phyloP scores from a whole-genome alignment of 345 rosid genomes.

The Trapa bicornis region DNA sequence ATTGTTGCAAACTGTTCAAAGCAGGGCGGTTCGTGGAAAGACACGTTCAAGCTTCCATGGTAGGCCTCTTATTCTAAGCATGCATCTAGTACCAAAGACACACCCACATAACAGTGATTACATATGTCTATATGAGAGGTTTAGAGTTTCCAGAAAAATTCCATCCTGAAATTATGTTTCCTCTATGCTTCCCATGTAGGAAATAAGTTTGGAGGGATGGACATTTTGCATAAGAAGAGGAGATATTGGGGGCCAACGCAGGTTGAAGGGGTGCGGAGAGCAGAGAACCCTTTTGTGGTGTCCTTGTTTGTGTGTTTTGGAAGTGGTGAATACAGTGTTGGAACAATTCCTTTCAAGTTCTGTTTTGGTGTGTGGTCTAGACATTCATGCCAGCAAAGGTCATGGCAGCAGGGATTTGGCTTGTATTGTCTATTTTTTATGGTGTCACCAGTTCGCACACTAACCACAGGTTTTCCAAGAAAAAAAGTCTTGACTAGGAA shows the following conservation, averaged over 20 bases:
- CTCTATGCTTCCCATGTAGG: neutral
- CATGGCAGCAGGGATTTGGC: no score
- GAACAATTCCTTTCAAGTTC: no score
- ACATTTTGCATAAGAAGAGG: neutral
- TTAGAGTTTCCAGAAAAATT: neutral
- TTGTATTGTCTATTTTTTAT: no score
- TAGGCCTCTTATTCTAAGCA: slow-evolving; percentile 16
- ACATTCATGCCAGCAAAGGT: no score
- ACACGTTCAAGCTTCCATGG: slow-evolving; percentile 93
- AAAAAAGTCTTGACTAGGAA: no score
- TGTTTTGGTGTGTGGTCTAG: no score
- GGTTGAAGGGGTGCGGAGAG: neutral
- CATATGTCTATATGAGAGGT: no score
- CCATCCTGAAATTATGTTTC: neutral
- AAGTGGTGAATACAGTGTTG: no score
- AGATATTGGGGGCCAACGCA: neutral
- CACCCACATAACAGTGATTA: no score
- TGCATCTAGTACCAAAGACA: no score
- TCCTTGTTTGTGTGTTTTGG: neutral
- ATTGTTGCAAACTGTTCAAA: slow-evolving; percentile 60
- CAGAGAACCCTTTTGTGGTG: neutral
- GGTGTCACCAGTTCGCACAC: no score
- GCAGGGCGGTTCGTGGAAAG: slow-evolving; percentile 86
- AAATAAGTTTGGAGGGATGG: neutral
- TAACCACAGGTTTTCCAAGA: no score